Base-by-base conservation (phyloP, 768 basidiomycete species). In the Boletus rex-veris region DNA sequence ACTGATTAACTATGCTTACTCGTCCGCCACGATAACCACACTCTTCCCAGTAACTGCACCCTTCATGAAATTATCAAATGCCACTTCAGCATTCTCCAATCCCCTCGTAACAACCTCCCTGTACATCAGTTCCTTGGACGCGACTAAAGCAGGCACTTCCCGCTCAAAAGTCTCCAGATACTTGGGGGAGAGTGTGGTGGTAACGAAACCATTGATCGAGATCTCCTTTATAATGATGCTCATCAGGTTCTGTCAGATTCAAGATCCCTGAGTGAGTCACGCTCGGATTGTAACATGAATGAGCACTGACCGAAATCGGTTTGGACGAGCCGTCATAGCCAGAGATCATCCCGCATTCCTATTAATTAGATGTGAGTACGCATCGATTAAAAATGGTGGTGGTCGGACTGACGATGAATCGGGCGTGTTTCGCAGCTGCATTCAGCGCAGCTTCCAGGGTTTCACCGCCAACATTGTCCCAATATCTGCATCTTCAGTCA, bases 381-480 rank as follows among this genome's bases (percentile, higher is more conserved):
- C 0, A 8, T 7, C 2, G 1, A 14, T 7, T 3, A 18, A 36
- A 14, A 24, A 24, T 9, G 5, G 18, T 10, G 35, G 2, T 1
- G 4, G 12, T 5, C 35, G 38, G 7, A 59, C 71, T 44, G 4
- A 73, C 63, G 42, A 85, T 76, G 54, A 86, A 81, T 10, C 82
- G 64, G 1, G 82, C 80, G 19, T 74, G 57, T 0, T 58, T 46
- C 0, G 72, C 75, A 1, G 83, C 74, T 38, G 73, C 74, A 2
- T 73, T 69, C 5, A 87, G 63, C 1, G 81, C 84, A 15, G 76
- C 73, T 8, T 87, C 84, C 6, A 87, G 71, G 0, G 74, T 78
- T 48, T 81, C 77, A 2, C 84, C 84, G 10, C 83, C 84, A 11
- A 85, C 84, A 40, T 80, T 77, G 55, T 83, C 81, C 64, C 61